Base-by-base conservation (phyloP, 306 rosid genomes). In the Dalbergia cochinchinensis region DNA sequence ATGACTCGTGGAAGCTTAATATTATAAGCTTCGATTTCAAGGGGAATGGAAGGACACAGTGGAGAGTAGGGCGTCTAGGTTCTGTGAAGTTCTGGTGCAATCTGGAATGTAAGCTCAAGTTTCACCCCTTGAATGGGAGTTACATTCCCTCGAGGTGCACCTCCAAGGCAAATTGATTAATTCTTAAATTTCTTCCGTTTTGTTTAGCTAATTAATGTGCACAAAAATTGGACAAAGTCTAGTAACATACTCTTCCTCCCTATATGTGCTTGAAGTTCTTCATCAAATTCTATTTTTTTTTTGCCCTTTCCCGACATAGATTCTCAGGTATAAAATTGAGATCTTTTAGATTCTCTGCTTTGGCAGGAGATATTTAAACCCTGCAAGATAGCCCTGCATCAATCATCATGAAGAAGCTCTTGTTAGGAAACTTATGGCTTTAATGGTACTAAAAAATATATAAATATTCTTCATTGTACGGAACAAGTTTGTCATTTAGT, bases 41-140 rank as follows among this genome's bases (percentile, higher is more conserved):
- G 33, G 98, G 99, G 0, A 34, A 16, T n/a, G 78, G 85, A 0
- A 83, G 92, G 22, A 88, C 91, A 0, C 77, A 74, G 22, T 95
- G 98, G 99, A 85, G 92, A 39, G 62, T 95, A 4, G 90, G 96
- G 15, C 59, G 54, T 16, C 11, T 92, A 6, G 96, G 96, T 6
- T 91, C 99, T 8, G 65, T 92, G 37, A 92, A 74, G 62, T 89
- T 85, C 69, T 77, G 79, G 87, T 79, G 85, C 67, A 78, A 81
- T 42, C 85, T 95, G 78, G 86, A 85, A 18, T 95, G 99, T 71
- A 77, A 1, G 15, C 94, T 95, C 35, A 79, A 16, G 76, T 95
- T 95, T 74, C 94, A 83, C 35, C 91, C 88, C 4, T 37, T 64
- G 7, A 90, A 89, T 73, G 92, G 97, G 19, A 84, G 84, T 66